Conservation (phyloP, 2,329 filamentous ascomycete genomes). For the Fusarium buxicola region DNA sequence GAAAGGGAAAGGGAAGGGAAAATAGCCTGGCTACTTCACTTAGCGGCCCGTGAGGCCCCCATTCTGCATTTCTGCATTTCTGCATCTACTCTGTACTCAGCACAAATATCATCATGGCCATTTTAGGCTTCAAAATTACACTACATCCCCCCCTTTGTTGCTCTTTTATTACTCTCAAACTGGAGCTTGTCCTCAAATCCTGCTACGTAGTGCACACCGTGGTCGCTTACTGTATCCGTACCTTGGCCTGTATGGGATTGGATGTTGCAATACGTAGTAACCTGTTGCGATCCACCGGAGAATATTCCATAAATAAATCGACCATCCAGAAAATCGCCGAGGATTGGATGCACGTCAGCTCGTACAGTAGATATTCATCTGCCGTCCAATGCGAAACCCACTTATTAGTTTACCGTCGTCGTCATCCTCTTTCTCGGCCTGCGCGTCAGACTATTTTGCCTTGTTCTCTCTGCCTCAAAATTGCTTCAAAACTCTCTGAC, state of each 20-base stretch:
- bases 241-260: slow-evolving; percentile 10
- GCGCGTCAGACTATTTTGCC: background rate
- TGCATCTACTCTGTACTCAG: background rate
- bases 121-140: background rate
- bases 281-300: slow-evolving; percentile 28
- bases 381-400: background rate
- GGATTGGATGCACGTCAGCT: slow-evolving; percentile 10
- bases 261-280: slow-evolving; percentile 32
- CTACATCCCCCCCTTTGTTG: background rate
- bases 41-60: no score
- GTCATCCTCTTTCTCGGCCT: background rate
- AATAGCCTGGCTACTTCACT: no score
- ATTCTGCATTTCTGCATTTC: background rate
- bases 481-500: background rate
- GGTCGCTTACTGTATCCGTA: slow-evolving; percentile 3
- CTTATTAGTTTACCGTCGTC: background rate
- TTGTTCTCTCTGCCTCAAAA: no score
- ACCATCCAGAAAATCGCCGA: slow-evolving; percentile 11
- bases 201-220: background rate
- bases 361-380: slow-evolving; percentile 8
- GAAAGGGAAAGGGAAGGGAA: no score
- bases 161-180: background rate
- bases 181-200: background rate
- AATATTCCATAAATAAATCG: slow-evolving; percentile 36
- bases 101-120: background rate